Conservation (phyloP, 1,284 basidiomycete species). For the Ceratobasidium sp. region DNA sequence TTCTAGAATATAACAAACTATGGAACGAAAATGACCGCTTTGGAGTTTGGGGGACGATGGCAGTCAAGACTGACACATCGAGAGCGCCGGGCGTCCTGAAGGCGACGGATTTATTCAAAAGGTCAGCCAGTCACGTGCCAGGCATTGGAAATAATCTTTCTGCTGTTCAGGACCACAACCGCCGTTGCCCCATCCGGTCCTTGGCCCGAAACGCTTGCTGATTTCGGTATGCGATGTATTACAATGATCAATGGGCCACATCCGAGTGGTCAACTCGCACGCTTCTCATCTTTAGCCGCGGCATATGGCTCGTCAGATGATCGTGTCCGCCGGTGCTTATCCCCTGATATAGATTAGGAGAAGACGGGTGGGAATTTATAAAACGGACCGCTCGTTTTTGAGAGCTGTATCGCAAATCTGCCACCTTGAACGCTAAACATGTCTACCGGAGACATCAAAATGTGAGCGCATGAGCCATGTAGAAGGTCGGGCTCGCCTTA, state of each 20-base stretch:
- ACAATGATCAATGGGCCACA: conserved; percentile 33
- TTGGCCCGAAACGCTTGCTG: too few species aligned
- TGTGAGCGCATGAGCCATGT: background rate
- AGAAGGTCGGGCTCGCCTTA: background rate
- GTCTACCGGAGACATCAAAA: conserved; percentile 37
- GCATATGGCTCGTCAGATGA: conserved; percentile 7
- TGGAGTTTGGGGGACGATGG: too few species aligned
- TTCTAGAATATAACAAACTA: too few species aligned
- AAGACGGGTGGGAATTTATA: background rate
- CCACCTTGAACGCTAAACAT: conserved; percentile 1
- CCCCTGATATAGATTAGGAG: background rate
- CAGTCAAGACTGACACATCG: too few species aligned
- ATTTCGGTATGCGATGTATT: background rate
- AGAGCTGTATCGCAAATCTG: background rate
- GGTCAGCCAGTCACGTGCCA: too few species aligned
- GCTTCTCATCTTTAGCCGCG: background rate
- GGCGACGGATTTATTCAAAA: too few species aligned
- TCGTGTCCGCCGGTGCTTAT: conserved; percentile 19
- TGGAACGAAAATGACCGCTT: too few species aligned
- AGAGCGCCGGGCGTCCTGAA: too few species aligned
- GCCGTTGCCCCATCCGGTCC: background rate
- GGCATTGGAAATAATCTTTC: too few species aligned
- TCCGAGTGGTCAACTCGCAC: conserved; percentile 23
- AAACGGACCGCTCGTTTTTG: background rate
- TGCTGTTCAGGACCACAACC: too few species aligned